Conservation (phyloP, 805 yeast genomes). For the Sugiyamaella floridensis region DNA sequence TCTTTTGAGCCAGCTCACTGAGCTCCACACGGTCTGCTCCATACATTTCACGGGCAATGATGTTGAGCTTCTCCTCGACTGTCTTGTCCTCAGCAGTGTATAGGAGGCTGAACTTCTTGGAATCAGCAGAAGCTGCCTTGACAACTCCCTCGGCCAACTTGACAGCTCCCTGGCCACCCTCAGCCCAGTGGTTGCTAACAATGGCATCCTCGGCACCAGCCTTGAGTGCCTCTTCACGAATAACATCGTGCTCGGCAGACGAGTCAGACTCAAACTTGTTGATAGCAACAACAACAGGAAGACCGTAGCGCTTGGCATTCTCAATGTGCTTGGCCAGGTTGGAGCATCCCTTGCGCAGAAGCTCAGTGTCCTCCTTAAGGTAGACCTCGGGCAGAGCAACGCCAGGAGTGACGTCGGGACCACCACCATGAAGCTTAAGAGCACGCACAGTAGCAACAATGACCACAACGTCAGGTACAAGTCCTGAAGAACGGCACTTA, state of each 20-base stretch:
- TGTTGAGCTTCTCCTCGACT: constrained; percentile 71
- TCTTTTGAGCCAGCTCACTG: constrained; percentile 70
- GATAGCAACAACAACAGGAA: constrained; percentile 92
- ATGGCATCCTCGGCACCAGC: constrained; percentile 94
- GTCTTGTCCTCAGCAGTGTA: constrained; percentile 59
- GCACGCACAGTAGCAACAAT: constrained; percentile 96
- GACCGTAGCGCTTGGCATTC: constrained; percentile 78
- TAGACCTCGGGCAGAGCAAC: constrained; percentile 78
- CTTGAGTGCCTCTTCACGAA: constrained; percentile 67
- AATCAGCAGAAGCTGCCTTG: constrained; percentile 49
- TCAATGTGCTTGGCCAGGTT: constrained; percentile 86
- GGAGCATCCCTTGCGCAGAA: constrained; percentile 71
- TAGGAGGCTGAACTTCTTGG: constrained; percentile 53
- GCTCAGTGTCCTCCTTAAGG: constrained; percentile 71
- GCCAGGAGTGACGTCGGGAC: constrained; percentile 94
- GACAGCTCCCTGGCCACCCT: constrained; percentile 89
- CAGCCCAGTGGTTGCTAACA: constrained; percentile 88
- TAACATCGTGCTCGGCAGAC: constrained; percentile 67
- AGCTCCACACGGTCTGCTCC: constrained; percentile 85
- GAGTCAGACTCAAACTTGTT: constrained; percentile 82
- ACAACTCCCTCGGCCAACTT: constrained; percentile 78
- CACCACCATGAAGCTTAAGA: constrained; percentile 93
- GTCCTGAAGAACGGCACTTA: constrained; percentile 91
- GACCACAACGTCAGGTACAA: constrained; percentile 82
- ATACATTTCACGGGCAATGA: constrained; percentile 83